Conservation (phyloP, 208 protist genomes). For the Trypanosoma congolense region DNA sequence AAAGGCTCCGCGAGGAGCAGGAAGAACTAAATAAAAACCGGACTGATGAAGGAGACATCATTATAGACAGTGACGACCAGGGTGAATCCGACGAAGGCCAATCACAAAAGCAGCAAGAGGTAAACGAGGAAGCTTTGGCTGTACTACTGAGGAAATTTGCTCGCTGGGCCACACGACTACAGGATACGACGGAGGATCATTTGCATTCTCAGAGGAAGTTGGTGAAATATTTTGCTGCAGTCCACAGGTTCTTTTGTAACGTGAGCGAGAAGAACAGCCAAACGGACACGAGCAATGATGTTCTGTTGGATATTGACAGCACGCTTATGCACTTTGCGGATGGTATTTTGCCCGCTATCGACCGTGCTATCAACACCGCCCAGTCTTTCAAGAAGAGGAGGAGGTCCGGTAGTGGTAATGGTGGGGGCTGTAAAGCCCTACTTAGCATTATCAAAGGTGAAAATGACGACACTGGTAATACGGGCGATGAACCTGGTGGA, state of each 20-base stretch:
- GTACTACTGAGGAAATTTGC: constrained; percentile 75
- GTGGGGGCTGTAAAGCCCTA: not conserved
- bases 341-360: constrained; percentile 66
- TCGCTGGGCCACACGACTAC: constrained; percentile 68
- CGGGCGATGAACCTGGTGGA: not conserved
- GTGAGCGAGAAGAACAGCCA: not conserved
- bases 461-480: constrained; percentile 5
- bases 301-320: constrained; percentile 81
- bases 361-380: constrained; percentile 35
- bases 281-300: constrained; percentile 29
- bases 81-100: not conserved
- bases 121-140: constrained; percentile 63
- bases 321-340: constrained; percentile 66
- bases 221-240: constrained; percentile 75
- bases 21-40: not conserved
- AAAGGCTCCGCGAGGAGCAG: not conserved
- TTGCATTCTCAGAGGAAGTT: constrained; percentile 76
- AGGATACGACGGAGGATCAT: constrained; percentile 77
- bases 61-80: not conserved
- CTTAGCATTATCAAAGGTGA: not conserved
- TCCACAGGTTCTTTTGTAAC: constrained; percentile 58
- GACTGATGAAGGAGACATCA: constrained; percentile 5
- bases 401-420: not conserved
- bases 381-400: constrained; percentile 1
- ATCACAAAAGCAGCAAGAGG: constrained; percentile 21